These are phyloP conservation scores for Fusarium poae DNA, from an alignment of 2,329 filamentous ascomycete genomes.

Conservation along the genomic window DNA sequence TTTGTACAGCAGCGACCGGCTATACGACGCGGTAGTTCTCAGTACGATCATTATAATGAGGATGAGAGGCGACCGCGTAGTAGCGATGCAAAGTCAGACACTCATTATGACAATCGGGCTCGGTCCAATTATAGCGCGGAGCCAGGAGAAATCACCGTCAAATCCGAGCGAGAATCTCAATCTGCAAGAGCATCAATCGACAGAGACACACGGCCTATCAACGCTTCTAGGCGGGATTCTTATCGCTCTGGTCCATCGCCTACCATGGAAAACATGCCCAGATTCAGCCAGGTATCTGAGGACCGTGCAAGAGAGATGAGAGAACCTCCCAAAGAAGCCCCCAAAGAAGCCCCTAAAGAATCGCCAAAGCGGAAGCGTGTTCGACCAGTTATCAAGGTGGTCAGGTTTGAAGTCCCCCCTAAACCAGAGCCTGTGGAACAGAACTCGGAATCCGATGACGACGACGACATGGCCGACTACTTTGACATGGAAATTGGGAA, in stretches of 20 bases:
- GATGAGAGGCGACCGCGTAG: conserved; percentile 64
- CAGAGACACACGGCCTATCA: conserved; percentile 36
- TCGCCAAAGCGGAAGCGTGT: conserved; percentile 45
- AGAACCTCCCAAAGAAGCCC: conserved; percentile 32
- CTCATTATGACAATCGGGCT: conserved; percentile 55
- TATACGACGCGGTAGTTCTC: conserved; percentile 54
- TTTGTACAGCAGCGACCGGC: conserved; percentile 60
- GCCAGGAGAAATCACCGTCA: conserved; percentile 61
- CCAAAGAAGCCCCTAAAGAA: conserved; percentile 32
- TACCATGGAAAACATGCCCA: conserved; percentile 40
- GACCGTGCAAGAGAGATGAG: conserved; percentile 28
- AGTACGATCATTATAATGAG: conserved; percentile 56
- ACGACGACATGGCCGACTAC: conserved; percentile 70
- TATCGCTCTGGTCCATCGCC: conserved; percentile 43
- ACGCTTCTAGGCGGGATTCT: conserved; percentile 35
- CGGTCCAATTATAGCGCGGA: conserved; percentile 60
- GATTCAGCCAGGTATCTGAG: conserved; percentile 25
- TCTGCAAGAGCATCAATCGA: conserved; percentile 49
- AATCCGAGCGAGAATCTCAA: conserved; percentile 57
- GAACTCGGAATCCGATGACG: conserved; percentile 66
- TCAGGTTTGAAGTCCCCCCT: conserved; percentile 58
- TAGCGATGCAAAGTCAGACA: conserved; percentile 65
- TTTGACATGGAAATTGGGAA: conserved; percentile 67
- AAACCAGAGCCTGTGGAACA: conserved; percentile 53
- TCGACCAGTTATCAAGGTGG: conserved; percentile 51